Evolutionary conservation across 139 green algal genomes (phyloP).

Genomic region (Chlamydomonas eustigma): DNA sequence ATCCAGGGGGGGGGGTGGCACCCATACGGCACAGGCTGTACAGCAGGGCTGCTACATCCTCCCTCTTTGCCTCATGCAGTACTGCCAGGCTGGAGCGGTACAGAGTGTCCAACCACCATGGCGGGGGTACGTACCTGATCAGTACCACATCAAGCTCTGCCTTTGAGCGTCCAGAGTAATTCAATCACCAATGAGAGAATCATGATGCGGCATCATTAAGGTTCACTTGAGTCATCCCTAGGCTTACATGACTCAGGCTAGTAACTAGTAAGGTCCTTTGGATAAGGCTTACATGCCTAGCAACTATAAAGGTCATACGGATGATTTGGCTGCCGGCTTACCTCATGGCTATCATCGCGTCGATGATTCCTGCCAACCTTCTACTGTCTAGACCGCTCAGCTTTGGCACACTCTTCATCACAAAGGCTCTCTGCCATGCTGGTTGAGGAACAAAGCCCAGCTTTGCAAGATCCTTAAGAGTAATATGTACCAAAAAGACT

Average conservation of each 20-base stretch:
- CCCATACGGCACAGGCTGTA: neutral
- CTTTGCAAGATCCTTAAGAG: neutral
- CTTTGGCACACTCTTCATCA: neutral
- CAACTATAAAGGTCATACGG: too few species aligned
- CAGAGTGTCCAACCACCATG: neutral
- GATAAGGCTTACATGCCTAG: too few species aligned
- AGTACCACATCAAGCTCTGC: too few species aligned
- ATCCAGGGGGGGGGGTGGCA: neutral
- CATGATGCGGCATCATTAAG: too few species aligned
- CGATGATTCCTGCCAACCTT: neutral
- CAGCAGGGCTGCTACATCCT: neutral
- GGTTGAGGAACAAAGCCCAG: neutral
- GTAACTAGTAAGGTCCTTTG: too few species aligned
- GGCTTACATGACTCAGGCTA: too few species aligned
- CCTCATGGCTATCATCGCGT: neutral
- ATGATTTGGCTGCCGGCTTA: too few species aligned
- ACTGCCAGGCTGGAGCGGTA: neutral
- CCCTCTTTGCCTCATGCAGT: neutral
- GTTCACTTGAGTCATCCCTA: too few species aligned
- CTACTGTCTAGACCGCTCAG: neutral
- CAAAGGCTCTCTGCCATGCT: neutral
- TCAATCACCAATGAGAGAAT: too few species aligned
- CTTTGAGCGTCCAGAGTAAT: too few species aligned
- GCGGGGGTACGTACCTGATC: neutral
- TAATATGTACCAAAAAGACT: too few species aligned